These are phyloP conservation scores for Leishmania lainsoni DNA, from an alignment of 208 protist species.

Conservation along the genomic window DNA sequence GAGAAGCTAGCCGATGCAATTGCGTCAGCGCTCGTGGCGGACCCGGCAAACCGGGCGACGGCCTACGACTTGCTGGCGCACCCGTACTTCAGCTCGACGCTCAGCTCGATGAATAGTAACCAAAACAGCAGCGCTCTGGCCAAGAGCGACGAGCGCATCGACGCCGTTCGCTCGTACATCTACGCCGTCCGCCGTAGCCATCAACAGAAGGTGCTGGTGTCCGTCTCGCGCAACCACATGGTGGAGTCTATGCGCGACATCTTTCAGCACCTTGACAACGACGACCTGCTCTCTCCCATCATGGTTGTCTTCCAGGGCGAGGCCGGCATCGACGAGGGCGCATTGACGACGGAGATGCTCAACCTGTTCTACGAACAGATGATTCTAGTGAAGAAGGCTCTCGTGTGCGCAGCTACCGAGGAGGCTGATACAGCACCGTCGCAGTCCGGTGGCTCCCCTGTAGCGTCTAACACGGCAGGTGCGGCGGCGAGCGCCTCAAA, in stretches of 20 bases:
- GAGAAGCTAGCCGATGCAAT: constrained; percentile 66
- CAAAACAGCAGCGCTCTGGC: constrained; percentile 34
- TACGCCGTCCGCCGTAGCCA: constrained; percentile 49
- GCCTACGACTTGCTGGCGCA: constrained; percentile 60
- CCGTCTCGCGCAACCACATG: constrained; percentile 65
- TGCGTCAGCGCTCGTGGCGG: constrained; percentile 33
- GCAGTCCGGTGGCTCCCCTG: not conserved
- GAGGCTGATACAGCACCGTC: not conserved
- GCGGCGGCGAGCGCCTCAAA: not conserved
- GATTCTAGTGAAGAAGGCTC: constrained; percentile 41
- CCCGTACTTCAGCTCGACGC: constrained; percentile 63
- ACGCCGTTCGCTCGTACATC: constrained; percentile 65
- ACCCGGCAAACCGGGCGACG: constrained; percentile 35
- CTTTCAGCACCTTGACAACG: constrained; percentile 42
- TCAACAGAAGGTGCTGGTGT: constrained; percentile 51
- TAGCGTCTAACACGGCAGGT: not conserved
- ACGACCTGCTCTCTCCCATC: constrained; percentile 50
- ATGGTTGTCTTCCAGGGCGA: constrained; percentile 82
- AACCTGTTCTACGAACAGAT: constrained; percentile 74
- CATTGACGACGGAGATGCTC: constrained; percentile 74
- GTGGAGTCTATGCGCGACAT: constrained; percentile 64
- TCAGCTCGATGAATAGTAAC: constrained; percentile 23
- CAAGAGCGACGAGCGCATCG: constrained; percentile 59
- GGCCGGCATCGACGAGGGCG: constrained; percentile 70
- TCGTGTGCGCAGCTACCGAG: constrained; percentile 45